Evolutionary conservation across 495 filamentous ascomycete genomes (phyloP).

Genomic region (Aspergillus saccharolyticus): DNA sequence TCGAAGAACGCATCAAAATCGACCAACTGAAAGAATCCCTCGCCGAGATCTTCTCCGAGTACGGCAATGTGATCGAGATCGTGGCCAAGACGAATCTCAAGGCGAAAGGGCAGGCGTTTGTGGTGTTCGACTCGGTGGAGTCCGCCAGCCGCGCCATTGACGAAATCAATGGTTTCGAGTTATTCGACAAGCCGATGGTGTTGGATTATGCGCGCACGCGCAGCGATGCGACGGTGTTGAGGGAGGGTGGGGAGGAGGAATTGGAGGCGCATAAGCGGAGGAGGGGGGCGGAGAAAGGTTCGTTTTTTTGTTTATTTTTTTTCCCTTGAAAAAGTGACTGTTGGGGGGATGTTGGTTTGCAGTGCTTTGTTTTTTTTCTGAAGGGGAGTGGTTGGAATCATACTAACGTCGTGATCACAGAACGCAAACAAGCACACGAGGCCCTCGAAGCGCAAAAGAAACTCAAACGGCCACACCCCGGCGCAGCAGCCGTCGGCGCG

Average conservation of each 20-base stretch:
- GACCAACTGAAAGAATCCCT: constrained; percentile 71
- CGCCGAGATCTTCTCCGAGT: constrained; percentile 78
- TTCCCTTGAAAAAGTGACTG: no score
- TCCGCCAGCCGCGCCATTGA: constrained; percentile 76
- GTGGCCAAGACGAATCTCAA: constrained; percentile 88
- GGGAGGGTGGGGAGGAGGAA: constrained; percentile 67
- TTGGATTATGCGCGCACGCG: constrained; percentile 77
- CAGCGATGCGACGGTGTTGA: constrained; percentile 82
- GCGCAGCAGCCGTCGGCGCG: constrained; percentile 13
- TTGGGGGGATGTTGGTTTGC: no score
- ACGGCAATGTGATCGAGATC: constrained; percentile 85
- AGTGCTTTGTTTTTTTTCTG: constrained; percentile 1
- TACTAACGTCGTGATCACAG: constrained; percentile 38
- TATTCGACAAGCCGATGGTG: constrained; percentile 91
- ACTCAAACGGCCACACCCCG: constrained; percentile 69
- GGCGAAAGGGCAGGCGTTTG: constrained; percentile 92
- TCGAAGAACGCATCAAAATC: constrained; percentile 88
- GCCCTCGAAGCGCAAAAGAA: constrained; percentile 77
- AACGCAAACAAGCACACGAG: constrained; percentile 86
- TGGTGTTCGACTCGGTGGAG: constrained; percentile 81
- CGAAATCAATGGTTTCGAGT: constrained; percentile 86
- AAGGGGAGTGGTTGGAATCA: background rate
- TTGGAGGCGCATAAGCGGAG: constrained; percentile 84
- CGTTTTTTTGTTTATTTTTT: constrained; percentile 15
- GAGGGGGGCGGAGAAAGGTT: constrained; percentile 87